Evolutionary conservation across 129 eudicot species (phyloP).

Genomic region (Flaveria robusta): DNA sequence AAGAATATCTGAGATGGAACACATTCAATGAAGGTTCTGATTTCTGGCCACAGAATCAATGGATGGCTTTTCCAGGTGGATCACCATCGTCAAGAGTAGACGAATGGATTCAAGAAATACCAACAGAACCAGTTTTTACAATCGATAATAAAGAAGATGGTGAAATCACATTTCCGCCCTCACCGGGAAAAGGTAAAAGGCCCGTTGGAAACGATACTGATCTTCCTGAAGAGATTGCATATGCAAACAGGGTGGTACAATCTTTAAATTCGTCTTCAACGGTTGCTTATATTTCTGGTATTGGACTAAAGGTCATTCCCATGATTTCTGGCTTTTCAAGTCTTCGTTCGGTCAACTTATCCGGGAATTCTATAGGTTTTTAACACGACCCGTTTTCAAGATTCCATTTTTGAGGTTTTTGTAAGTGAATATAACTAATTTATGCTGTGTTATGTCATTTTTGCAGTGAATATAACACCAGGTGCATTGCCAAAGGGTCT

Average conservation of each 20-base stretch:
- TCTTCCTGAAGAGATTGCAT: constrained; percentile 63
- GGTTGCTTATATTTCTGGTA: constrained; percentile 72
- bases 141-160: constrained; percentile 34
- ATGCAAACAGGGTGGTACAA: constrained; percentile 71
- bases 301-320: constrained; percentile 74
- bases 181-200: constrained; percentile 46
- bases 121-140: constrained; percentile 28
- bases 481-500: constrained; percentile 88
- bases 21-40: constrained; percentile 49
- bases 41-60: constrained; percentile 80
- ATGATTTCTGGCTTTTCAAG: constrained; percentile 55
- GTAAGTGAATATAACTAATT: not conserved
- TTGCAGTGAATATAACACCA: constrained; percentile 65
- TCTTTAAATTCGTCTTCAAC: constrained; percentile 76
- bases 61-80: constrained; percentile 75
- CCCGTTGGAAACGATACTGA: constrained; percentile 25
- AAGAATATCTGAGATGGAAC: constrained; percentile 45
- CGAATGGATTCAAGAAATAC: constrained; percentile 77
- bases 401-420: not conserved
- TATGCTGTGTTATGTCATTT: constrained; percentile 1
- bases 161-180: constrained; percentile 46
- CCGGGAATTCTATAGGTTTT: constrained; percentile 73
- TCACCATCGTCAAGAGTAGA: constrained; percentile 55
- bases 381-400: not conserved
- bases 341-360: constrained; percentile 80